Percentiles rank a stretch among this genome's conserved stretches.
Evolutionary conservation across 2,329 filamentous ascomycete genomes (phyloP).

Genomic region (Aspergillus candidus): DNA sequence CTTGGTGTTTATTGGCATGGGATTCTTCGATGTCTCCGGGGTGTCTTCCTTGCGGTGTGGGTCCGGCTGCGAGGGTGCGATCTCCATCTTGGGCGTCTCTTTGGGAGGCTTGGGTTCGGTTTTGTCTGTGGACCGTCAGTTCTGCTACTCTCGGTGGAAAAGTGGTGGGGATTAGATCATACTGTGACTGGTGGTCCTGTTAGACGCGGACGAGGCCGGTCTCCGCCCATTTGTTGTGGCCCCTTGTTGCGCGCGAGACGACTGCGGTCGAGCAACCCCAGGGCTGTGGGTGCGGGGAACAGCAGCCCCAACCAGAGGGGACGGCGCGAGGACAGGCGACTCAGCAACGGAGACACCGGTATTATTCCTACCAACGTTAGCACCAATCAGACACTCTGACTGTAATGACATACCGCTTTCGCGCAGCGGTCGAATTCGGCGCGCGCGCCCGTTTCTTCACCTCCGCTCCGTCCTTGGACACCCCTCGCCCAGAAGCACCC

Average conservation of each 20-base stretch:
- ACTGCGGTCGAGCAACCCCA: constrained; percentile 54
- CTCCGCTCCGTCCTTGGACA: constrained; percentile 62
- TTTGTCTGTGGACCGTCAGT: constrained; percentile 27
- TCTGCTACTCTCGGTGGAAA: constrained; percentile 15
- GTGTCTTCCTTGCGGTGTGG: constrained; percentile 27
- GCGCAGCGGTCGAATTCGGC: constrained; percentile 56
- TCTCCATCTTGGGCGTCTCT: constrained; percentile 32
- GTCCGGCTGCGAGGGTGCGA: constrained; percentile 29
- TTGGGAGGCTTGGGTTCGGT: constrained; percentile 53
- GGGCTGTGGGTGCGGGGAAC: constrained; percentile 62
- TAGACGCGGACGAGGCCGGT: constrained; percentile 56
- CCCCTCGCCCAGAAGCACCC: constrained; percentile 27
- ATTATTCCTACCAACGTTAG: constrained; percentile 34
- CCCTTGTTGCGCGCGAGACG: constrained; percentile 69
- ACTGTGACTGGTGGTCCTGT: constrained; percentile 52
- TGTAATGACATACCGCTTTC: constrained; percentile 61
- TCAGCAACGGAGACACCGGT: constrained; percentile 48
- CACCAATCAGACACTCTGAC: neutral
- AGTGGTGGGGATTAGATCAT: constrained; percentile 30
- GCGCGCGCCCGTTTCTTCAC: constrained; percentile 66
- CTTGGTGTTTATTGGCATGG: constrained; percentile 22
- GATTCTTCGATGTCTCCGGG: constrained; percentile 12
- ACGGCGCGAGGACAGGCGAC: constrained; percentile 67
- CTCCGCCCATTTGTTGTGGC: constrained; percentile 54
- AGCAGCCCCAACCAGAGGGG: constrained; percentile 65